These are phyloP conservation scores for Endogone sp. DNA, from an alignment of 192 early-diverging fungal genomes.

Conservation along the genomic window DNA sequence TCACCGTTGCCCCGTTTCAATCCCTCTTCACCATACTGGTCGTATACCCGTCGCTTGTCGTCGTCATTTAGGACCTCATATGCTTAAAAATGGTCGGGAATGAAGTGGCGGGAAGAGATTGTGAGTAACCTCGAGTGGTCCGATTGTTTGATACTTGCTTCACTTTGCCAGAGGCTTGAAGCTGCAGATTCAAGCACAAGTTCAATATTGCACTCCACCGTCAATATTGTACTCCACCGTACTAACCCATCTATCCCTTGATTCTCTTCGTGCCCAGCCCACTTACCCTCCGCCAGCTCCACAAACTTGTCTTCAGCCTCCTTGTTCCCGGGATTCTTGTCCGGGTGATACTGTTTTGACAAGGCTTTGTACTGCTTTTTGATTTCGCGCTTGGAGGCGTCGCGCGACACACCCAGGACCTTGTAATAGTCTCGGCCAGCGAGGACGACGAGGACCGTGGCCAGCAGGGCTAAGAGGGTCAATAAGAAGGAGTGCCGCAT, in stretches of 20 bases:
- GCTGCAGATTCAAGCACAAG: too few relatives aligned
- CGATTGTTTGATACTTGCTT: neutral
- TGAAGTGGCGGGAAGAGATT: neutral
- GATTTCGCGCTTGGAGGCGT: constrained; percentile 80
- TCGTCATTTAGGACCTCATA: constrained; percentile 94
- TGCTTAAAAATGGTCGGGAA: constrained; percentile 52
- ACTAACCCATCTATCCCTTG: too few relatives aligned
- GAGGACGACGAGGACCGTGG: constrained; percentile 12
- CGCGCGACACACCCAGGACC: constrained; percentile 79
- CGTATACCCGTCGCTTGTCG: constrained; percentile 87
- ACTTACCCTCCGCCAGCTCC: constrained; percentile 80
- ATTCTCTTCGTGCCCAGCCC: constrained; percentile 64
- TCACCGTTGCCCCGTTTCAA: constrained; percentile 66
- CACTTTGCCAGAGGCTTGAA: neutral
- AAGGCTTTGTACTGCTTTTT: constrained; percentile 92
- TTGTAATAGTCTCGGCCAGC: constrained; percentile 75
- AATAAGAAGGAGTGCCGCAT: neutral
- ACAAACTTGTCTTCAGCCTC: constrained; percentile 85
- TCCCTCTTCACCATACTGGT: constrained; percentile 95
- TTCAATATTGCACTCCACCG: too few relatives aligned
- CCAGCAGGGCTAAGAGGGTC: neutral
- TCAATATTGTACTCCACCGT: too few relatives aligned
- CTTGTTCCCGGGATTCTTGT: constrained; percentile 85
- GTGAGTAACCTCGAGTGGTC: constrained; percentile 5
- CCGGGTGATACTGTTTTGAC: constrained; percentile 85